A percentile compares a stretch with the other conserved stretches of the same genome.
phyloP scores from a whole-genome alignment of 177 flowering plant species.

The Vitis hybrid region DNA sequence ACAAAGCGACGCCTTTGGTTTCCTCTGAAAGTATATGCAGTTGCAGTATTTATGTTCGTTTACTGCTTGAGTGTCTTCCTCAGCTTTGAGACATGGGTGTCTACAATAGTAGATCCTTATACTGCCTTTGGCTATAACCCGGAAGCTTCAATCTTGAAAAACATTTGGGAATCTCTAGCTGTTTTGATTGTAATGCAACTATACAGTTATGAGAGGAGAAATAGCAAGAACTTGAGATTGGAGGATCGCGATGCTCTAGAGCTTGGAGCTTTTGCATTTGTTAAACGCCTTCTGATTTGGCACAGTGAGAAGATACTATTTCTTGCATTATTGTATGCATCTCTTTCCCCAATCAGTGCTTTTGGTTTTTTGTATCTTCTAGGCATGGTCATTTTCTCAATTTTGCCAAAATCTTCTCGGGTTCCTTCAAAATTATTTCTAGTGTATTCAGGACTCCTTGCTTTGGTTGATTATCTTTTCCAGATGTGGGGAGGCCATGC shows the following conservation, averaged over 20 bases:
- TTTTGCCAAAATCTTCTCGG: conserved; percentile 75
- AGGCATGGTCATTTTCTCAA: conserved; percentile 69
- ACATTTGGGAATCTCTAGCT: conserved; percentile 88
- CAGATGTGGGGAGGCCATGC: conserved; percentile 92
- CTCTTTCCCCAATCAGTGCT: conserved; percentile 83
- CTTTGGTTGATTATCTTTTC: conserved; percentile 76
- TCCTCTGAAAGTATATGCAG: conserved; percentile 74
- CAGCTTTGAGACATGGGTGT: conserved; percentile 64
- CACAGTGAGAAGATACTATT: conserved; percentile 84
- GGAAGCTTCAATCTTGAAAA: conserved; percentile 64
- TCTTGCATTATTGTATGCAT: conserved; percentile 76
- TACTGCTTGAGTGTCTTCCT: conserved; percentile 80
- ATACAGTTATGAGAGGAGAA: conserved; percentile 95
- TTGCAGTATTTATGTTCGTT: conserved; percentile 58
- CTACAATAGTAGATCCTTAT: conserved; percentile 57
- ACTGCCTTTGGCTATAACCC: conserved; percentile 60
- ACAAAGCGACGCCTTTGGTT: conserved; percentile 74
- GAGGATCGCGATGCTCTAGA: conserved; percentile 40
- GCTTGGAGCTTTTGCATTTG: conserved; percentile 57
- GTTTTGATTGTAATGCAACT: conserved; percentile 97
- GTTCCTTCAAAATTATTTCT: conserved; percentile 79
- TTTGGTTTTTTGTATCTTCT: conserved; percentile 85
- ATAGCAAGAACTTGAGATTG: conserved; percentile 47
- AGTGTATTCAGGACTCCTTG: conserved; percentile 74
- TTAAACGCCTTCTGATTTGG: conserved; percentile 74